Evolutionary conservation across 108 stramenopile genomes (phyloP).

Genomic region (Pseudonitzschia pungens): DNA sequence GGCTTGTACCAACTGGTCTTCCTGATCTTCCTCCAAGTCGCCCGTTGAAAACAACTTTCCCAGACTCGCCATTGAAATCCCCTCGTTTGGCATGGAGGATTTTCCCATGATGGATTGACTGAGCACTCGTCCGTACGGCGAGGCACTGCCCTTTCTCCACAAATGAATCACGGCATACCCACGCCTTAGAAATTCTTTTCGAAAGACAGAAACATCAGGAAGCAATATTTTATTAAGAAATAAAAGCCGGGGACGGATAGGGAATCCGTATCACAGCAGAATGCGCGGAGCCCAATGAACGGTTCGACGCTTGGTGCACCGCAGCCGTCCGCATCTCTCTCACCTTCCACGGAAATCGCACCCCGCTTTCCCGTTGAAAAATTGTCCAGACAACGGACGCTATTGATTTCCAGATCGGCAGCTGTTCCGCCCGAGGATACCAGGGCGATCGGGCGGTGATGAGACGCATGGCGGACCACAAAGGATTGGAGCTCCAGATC

Average conservation of each 20-base stretch:
- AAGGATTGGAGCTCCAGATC: slow-evolving; percentile 47
- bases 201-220: no score
- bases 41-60: slow-evolving; percentile 62
- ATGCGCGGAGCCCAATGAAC: no score
- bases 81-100: slow-evolving; percentile 39
- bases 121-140: slow-evolving; percentile 79
- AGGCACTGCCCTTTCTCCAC: slow-evolving; percentile 67
- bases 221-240: no score
- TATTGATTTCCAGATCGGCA: slow-evolving; percentile 82
- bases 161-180: slow-evolving; percentile 94
- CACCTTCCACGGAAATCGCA: slow-evolving; percentile 78
- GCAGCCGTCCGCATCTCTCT: not conserved
- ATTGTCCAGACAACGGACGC: slow-evolving; percentile 93
- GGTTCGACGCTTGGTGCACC: no score
- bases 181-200: slow-evolving; percentile 64
- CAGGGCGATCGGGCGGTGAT: slow-evolving; percentile 81
- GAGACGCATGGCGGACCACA: slow-evolving; percentile 55
- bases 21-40: slow-evolving; percentile 39
- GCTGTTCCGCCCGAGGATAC: slow-evolving; percentile 89
- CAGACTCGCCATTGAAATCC: slow-evolving; percentile 47
- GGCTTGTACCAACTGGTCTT: slow-evolving; percentile 48
- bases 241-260: no score
- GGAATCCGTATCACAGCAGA: no score
- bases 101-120: slow-evolving; percentile 43
- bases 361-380: slow-evolving; percentile 94